Percentiles rank a stretch among this genome's conserved stretches.
These are phyloP conservation scores for Entomortierella beljakovae DNA, from an alignment of 192 early-diverging fungal species.

Conservation along the genomic window DNA sequence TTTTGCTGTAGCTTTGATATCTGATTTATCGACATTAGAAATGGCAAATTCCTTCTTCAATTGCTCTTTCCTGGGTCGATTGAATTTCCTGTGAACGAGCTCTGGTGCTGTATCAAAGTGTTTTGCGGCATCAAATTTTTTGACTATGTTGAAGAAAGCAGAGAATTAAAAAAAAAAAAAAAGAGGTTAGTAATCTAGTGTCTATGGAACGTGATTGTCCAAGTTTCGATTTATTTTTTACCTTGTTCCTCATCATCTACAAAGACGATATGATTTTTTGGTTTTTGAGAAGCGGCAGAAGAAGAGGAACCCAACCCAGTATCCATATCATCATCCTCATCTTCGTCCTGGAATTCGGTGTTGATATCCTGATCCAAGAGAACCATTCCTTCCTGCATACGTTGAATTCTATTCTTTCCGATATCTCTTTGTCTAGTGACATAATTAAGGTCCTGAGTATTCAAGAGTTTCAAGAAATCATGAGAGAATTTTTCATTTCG, in stretches of 20 bases:
- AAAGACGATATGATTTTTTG: conserved; percentile 82
- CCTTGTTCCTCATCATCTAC: conserved; percentile 75
- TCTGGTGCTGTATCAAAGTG: conserved; percentile 88
- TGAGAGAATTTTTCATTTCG: conserved; percentile 77
- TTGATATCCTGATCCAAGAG: conserved; percentile 62
- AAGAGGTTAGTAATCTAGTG: not conserved
- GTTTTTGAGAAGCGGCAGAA: conserved; percentile 34
- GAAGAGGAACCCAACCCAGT: conserved; percentile 19
- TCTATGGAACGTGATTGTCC: not conserved
- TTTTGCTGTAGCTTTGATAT: conserved; percentile 61
- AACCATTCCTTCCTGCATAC: conserved; percentile 77
- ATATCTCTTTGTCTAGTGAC: conserved; percentile 84
- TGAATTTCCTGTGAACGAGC: conserved; percentile 82
- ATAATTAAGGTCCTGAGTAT: conserved; percentile 94
- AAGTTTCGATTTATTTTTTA: conserved; percentile 13
- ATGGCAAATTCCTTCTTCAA: conserved; percentile 61
- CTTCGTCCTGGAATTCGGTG: conserved; percentile 54
- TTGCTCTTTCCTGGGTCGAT: conserved; percentile 74
- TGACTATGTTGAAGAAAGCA: conserved; percentile 54
- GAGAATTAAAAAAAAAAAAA: conserved; percentile 10
- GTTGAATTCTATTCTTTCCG: conserved; percentile 84
- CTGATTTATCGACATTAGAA: conserved; percentile 49
- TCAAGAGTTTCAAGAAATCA: conserved; percentile 85
- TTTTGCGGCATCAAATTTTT: conserved; percentile 80
- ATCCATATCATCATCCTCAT: conserved; percentile 53